Evolutionary conservation across 169 alveolate genomes (phyloP).

Genomic region (Cyclospora cayetanensis): DNA sequence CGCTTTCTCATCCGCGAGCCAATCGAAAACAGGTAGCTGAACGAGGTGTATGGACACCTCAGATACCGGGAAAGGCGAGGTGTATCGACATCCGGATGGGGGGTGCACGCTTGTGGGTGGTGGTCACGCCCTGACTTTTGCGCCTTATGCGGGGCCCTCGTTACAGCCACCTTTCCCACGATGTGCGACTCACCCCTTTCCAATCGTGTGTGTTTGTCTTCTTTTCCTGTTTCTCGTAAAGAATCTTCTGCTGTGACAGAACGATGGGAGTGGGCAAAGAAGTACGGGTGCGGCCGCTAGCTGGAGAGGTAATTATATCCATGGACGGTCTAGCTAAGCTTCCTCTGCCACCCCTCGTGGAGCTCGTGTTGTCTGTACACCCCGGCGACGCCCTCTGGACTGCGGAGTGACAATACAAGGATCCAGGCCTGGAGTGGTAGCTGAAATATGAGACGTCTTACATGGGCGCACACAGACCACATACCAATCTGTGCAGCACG

Average conservation of each 20-base stretch:
- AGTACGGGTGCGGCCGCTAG: slow-evolving; percentile 12
- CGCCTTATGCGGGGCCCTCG: too few relatives aligned
- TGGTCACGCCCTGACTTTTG: neutral
- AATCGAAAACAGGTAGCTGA: slow-evolving; percentile 68
- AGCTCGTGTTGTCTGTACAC: neutral
- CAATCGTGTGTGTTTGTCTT: neutral
- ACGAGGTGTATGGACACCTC: neutral
- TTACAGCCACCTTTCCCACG: too few relatives aligned
- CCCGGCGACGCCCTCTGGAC: slow-evolving; percentile 72
- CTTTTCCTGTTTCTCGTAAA: neutral
- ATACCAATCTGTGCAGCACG: too few relatives aligned
- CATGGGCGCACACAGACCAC: too few relatives aligned
- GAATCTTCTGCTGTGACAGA: neutral
- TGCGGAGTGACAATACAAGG: neutral
- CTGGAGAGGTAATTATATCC: slow-evolving; percentile 57
- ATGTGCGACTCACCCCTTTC: too few relatives aligned
- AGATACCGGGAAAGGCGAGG: neutral
- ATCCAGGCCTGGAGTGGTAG: too few relatives aligned
- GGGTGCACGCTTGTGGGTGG: neutral
- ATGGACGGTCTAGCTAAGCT: slow-evolving; percentile 62
- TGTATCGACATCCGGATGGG: neutral
- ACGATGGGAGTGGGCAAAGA: neutral
- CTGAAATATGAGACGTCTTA: too few relatives aligned
- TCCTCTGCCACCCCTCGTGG: slow-evolving; percentile 55
- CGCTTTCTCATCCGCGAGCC: slow-evolving; percentile 71